Evolutionary conservation across 2,329 filamentous ascomycete genomes (phyloP), one percentile per base, ranked within the genome.

Genomic region (Alternaria gansuensis): DNA sequence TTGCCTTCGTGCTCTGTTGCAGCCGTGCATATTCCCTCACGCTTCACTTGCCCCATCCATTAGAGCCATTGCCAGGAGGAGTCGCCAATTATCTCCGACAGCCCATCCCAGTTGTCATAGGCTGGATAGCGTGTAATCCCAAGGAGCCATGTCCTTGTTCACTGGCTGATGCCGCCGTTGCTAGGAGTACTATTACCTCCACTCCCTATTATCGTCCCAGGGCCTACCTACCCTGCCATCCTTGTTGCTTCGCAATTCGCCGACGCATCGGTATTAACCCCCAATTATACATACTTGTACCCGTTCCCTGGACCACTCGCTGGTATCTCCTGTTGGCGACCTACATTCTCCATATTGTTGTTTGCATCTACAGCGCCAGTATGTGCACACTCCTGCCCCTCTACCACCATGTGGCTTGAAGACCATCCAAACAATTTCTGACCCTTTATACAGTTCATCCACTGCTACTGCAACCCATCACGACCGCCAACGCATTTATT

Each of bases 81-180:
- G 56, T 62, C 64, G 55, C 63, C 64, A 51, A 60, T 61, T 48
- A 50, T 54, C 70, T 72, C 68, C 68, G 63, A 70, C 60, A 50
- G 51, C 43, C 63, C 60, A 65, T 62, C 55, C 63, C 51, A 60
- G 49, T 50, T 49, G 56, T 49, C 44, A 51, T 51, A 49, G 54
- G 60, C 62, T 54, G 66, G 54, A 64, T 71, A 73, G 68, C 66
- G 66, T 65, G 48, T 48, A 60, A 60, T 54, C 60, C 59, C 57
- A 57, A 62, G 50, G 54, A 64, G 48, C 56, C 65, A 67, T 68
- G 66, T 63, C 62, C 58, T 71, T 71, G 72, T 68, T 62, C 65
- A 67, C 57, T 65, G 52, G 45, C 67, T 73, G 67, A 71, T 73
- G 63, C 68, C 68, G 68, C 62, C 60, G 59, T 66, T 69, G 51